A percentile compares a stretch with the other conserved stretches of the same genome.
Conservation (phyloP, 2,329 filamentous ascomycete genomes). For the Sporothrix mexicana region DNA sequence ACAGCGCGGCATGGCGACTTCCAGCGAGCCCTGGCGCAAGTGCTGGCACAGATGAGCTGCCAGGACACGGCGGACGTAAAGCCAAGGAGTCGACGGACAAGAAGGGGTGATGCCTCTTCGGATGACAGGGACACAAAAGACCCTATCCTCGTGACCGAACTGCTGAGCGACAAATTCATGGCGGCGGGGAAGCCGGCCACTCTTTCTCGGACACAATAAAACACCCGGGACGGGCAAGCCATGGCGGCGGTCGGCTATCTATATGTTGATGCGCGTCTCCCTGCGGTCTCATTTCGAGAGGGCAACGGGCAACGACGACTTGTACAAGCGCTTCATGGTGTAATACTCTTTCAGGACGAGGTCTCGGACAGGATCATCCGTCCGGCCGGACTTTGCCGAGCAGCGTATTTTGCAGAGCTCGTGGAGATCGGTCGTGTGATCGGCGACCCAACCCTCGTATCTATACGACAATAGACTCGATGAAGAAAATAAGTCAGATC, state of each 20-base stretch:
- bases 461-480: too few relatives aligned
- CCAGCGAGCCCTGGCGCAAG: conserved; percentile 38
- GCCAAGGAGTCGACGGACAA: too few relatives aligned
- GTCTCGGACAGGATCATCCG: too few relatives aligned
- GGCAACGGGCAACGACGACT: not conserved
- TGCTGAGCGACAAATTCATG: conserved; percentile 49
- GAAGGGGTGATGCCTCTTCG: conserved; percentile 37
- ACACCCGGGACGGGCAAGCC: conserved; percentile 44
- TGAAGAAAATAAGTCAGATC: too few relatives aligned
- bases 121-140: conserved; percentile 57
- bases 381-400: too few relatives aligned
- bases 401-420: too few relatives aligned
- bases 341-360: too few relatives aligned
- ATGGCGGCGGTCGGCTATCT: conserved; percentile 37
- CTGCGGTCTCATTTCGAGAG: conserved; percentile 33
- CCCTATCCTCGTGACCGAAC: conserved; percentile 59
- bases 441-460: too few relatives aligned
- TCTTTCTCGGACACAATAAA: conserved; percentile 56
- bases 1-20: conserved; percentile 37
- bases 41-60: conserved; percentile 42
- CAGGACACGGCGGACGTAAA: too few relatives aligned
- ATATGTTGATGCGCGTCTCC: conserved; percentile 35
- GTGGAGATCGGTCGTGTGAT: too few relatives aligned
- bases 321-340: conserved; percentile 60
- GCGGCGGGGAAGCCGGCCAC: conserved; percentile 44